Evolutionary conservation across 331 rosid species (phyloP), one percentile per base, ranked within the genome.

Genomic region (Malus hybrid): DNA sequence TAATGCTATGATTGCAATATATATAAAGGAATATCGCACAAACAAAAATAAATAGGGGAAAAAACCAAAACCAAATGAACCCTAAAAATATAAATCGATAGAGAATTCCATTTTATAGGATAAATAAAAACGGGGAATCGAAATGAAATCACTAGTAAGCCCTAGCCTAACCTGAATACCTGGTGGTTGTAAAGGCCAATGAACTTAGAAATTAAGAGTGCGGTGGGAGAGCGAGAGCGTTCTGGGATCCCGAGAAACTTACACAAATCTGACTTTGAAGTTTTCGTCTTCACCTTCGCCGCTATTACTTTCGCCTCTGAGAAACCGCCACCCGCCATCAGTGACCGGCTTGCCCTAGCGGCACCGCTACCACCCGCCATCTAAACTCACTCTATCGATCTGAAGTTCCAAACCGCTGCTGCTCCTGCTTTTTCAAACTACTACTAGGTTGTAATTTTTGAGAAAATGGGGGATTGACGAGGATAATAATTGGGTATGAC

Each of bases 151-250:
- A 2, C 31, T 29, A 29, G 31, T 29, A 29, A 39, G 46, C 46
- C 46, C 46, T 10, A 39, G 46, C 46, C 19, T 57, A 57, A 57
- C 28, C 28, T n/a, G 28, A n/a, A 20, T 59, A 87, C 92, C 90
- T 71, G 69, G 74, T n/a, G 62, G 75, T 68, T 87, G 85, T 84
- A 68, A 85, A 87, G 86, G 68, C 85, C 89, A 82, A 91, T 84
- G 79, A 91, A 91, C 80, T 77, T 91, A 44, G 93, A 84, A 54
- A 89, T 62, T 20, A 86, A 54, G 78, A 82, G 67, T 24, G 92
- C 85, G 3, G 63, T 83, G 32, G 84, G 80, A 63, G 87, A 86
- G 66, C 90, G 92, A 77, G 94, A 73, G 5, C 73, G 77, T 15
- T 70, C 81, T 19, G 90, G 88, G 76, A 87, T 54, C 65, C 86